Percentiles rank a stretch among this genome's conserved stretches.
phyloP scores from a whole-genome alignment of 176 grass and related monocot species.

The Leersia perrieri region DNA sequence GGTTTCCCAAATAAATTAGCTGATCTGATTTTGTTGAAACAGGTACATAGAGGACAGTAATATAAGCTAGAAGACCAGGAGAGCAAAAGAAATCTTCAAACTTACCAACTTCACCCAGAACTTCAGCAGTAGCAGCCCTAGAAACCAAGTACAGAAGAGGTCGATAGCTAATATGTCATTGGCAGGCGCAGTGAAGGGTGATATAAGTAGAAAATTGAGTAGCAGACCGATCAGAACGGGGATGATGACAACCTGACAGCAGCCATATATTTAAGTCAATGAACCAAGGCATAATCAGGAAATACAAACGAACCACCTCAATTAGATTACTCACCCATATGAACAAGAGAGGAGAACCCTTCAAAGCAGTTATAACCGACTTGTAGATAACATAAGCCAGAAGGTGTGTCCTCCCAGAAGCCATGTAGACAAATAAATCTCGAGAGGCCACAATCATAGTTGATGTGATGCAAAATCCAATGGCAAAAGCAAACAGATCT shows the following conservation, averaged over 20 bases:
- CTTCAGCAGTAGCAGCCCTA: conserved; percentile 39
- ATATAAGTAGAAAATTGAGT: conserved; percentile 43
- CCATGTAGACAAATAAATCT: conserved; percentile 28
- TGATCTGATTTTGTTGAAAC: not conserved
- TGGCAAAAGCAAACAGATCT: conserved; percentile 51
- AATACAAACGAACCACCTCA: not conserved
- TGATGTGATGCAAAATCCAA: conserved; percentile 45
- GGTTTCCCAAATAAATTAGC: not conserved
- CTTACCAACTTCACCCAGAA: conserved; percentile 56
- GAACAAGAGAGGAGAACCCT: conserved; percentile 39
- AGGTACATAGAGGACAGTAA: conserved; percentile 12
- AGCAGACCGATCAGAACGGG: conserved; percentile 50
- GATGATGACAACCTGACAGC: conserved; percentile 42
- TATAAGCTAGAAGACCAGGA: not conserved
- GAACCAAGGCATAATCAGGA: conserved; percentile 21
- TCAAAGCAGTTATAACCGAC: conserved; percentile 39
- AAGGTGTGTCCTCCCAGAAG: conserved; percentile 29
- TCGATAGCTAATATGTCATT: conserved; percentile 42
- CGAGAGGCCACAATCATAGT: conserved; percentile 31
- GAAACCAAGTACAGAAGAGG: conserved; percentile 39
- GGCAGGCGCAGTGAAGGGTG: conserved; percentile 22
- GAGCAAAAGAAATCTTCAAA: not conserved
- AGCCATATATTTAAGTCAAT: conserved; percentile 17
- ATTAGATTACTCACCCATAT: conserved; percentile 46
- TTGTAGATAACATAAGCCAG: conserved; percentile 34